phyloP scores from a whole-genome alignment of 2,329 filamentous ascomycete genomes.

The Stachybotrys chartarum region DNA sequence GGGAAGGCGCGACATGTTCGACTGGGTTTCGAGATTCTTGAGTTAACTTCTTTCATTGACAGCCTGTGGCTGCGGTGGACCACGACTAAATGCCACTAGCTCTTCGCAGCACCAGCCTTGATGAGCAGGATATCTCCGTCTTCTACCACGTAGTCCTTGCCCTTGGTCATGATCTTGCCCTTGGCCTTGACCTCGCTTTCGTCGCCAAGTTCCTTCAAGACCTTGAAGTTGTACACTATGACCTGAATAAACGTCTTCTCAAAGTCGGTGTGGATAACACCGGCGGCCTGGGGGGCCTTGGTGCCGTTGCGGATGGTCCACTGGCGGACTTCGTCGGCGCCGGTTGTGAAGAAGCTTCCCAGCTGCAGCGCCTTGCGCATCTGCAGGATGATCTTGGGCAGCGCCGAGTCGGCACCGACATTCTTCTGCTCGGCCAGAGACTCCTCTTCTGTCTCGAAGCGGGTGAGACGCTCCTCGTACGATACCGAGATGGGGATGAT shows the following conservation, averaged over 20 bases:
- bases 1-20: no score
- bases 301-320: conserved; percentile 96
- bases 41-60: no score
- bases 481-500: conserved; percentile 89
- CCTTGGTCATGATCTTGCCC: conserved; percentile 97
- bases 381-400: conserved; percentile 84
- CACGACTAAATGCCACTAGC: conserved; percentile 27
- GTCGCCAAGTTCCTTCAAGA: conserved; percentile 79
- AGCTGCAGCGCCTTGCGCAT: conserved; percentile 92
- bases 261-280: conserved; percentile 97
- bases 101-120: conserved; percentile 81
- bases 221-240: conserved; percentile 83
- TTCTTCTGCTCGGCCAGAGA: conserved; percentile 82
- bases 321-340: conserved; percentile 91
- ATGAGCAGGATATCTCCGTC: conserved; percentile 80
- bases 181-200: conserved; percentile 85
- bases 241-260: conserved; percentile 99
- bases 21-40: no score
- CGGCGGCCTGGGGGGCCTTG: conserved; percentile 95
- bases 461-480: conserved; percentile 86
- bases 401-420: conserved; percentile 75
- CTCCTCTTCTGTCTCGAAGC: conserved; percentile 70
- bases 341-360: conserved; percentile 94
- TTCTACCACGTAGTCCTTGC: conserved; percentile 90
- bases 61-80: background rate